Percentiles rank a stretch among this genome's conserved stretches.
These are phyloP conservation scores for Dendrobium officinale DNA, from an alignment of 106 monocot species.

Conservation along the genomic window DNA sequence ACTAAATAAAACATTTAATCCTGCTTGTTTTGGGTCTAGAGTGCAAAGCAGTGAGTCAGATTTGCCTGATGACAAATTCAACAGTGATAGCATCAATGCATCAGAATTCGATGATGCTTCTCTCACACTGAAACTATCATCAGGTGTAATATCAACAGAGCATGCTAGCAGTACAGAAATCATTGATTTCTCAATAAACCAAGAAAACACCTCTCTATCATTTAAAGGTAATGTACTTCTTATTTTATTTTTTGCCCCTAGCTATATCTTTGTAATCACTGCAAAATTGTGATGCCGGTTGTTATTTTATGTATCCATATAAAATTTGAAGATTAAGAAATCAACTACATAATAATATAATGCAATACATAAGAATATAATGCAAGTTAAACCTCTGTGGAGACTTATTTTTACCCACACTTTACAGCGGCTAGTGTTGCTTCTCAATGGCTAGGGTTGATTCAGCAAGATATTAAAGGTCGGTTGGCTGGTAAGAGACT, in stretches of 20 bases:
- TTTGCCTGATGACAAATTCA: slow-evolving; percentile 1
- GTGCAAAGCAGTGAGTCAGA: background rate
- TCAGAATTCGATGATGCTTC: slow-evolving; percentile 16
- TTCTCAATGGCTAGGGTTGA: slow-evolving; percentile 77
- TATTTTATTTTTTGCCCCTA: background rate
- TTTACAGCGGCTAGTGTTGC: slow-evolving; percentile 65
- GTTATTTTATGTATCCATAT: no score
- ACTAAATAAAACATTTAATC: slow-evolving; percentile 1
- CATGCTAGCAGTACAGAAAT: slow-evolving; percentile 25
- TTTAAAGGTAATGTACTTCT: slow-evolving; percentile 43
- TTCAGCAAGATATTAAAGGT: slow-evolving; percentile 72
- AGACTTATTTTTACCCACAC: background rate
- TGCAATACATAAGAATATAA: background rate
- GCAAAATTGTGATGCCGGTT: no score
- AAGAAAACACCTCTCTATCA: slow-evolving; percentile 43
- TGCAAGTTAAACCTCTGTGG: background rate
- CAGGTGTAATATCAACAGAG: slow-evolving; percentile 22
- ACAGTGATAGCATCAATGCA: slow-evolving; percentile 5
- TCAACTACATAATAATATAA: background rate
- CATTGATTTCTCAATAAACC: slow-evolving; percentile 28
- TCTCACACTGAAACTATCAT: slow-evolving; percentile 43
- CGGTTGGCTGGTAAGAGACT: slow-evolving; percentile 56
- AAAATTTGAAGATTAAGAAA: background rate
- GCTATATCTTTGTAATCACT: background rate
- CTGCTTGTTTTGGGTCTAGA: background rate